Evolutionary conservation across 768 basidiomycete genomes (phyloP).

Genomic region (Suillus spraguei): DNA sequence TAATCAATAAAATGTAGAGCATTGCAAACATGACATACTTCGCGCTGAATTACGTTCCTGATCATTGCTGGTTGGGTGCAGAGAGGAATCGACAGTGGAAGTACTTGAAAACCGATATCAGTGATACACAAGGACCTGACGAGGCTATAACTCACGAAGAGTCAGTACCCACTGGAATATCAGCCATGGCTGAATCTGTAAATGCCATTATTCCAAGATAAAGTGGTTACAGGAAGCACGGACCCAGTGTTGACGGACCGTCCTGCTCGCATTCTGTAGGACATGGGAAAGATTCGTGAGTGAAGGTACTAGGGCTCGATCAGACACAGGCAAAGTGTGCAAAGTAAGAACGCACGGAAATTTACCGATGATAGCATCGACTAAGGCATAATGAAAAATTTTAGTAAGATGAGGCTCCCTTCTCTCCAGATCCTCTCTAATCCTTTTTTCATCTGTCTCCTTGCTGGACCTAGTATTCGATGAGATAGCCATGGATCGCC

Average conservation of each 20-base stretch:
- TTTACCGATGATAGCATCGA: conserved; percentile 28
- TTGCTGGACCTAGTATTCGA: background rate
- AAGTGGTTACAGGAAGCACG: background rate
- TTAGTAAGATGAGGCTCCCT: conserved; percentile 10
- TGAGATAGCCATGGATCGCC: conserved; percentile 6
- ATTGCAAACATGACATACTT: background rate
- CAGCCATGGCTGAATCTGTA: conserved; percentile 13
- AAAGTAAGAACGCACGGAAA: conserved; percentile 19
- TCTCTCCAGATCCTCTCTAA: background rate
- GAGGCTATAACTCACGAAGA: background rate
- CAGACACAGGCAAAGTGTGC: background rate
- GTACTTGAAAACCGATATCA: background rate
- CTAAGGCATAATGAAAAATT: conserved; percentile 19
- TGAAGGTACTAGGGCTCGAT: conserved; percentile 10
- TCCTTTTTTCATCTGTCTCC: background rate
- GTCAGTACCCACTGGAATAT: background rate
- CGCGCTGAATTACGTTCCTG: background rate
- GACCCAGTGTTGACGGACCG: conserved; percentile 10
- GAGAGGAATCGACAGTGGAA: background rate
- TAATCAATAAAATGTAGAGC: background rate
- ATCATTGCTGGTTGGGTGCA: background rate
- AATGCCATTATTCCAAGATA: background rate
- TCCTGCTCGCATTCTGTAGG: background rate
- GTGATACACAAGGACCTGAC: background rate
- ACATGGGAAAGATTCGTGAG: conserved; percentile 22